These are phyloP conservation scores for Grigorovia humatica DNA, from an alignment of 805 yeast species.

Conservation along the genomic window DNA sequence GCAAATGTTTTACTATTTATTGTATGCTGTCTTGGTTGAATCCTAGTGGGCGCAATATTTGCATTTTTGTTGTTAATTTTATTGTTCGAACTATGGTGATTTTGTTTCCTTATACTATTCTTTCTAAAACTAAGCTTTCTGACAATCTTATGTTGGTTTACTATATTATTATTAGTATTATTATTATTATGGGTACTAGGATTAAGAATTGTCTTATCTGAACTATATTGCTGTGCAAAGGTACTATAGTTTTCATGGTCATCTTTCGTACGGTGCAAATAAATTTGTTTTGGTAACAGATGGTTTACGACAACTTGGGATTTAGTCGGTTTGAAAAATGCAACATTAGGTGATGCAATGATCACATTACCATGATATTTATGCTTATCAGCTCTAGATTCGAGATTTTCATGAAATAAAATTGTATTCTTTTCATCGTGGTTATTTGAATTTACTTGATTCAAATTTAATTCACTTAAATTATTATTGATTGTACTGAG, in stretches of 20 bases:
- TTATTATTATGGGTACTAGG: neutral
- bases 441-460: neutral
- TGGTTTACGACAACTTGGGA: slow-evolving; percentile 1
- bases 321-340: slow-evolving; percentile 3
- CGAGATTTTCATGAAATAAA: too few species aligned
- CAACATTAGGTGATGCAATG: slow-evolving; percentile 5
- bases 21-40: neutral
- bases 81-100: neutral
- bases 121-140: neutral
- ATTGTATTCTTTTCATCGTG: neutral
- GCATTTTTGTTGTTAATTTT: neutral
- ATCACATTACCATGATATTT: neutral
- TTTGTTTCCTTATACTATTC: neutral
- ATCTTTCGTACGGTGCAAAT: neutral
- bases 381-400: neutral
- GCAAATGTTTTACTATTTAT: neutral
- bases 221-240: neutral
- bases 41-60: neutral
- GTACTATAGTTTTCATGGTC: neutral
- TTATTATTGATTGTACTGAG: neutral
- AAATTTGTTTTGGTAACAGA: slow-evolving; percentile 1
- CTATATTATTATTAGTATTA: neutral
- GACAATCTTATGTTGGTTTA: neutral
- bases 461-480: neutral
- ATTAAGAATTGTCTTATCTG: neutral